A percentile compares a stretch with the other conserved stretches of the same genome.
These are phyloP conservation scores for Biscutella laevigata DNA, from an alignment of 441 rosid genomes.

Conservation along the genomic window DNA sequence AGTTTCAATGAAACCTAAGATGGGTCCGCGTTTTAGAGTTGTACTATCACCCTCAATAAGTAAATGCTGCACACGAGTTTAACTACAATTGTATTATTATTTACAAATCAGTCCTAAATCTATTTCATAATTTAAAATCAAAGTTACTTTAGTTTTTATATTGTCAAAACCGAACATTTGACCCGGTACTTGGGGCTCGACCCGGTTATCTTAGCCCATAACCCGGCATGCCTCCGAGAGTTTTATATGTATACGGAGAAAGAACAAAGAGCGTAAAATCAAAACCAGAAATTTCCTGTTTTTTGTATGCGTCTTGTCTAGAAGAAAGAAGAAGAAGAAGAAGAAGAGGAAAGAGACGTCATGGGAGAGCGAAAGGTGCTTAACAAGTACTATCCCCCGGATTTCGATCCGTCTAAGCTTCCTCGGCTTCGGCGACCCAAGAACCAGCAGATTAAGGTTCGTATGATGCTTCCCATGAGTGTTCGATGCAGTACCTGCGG, in stretches of 20 bases:
- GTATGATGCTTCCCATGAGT: constrained; percentile 79
- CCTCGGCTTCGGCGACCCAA: constrained; percentile 59
- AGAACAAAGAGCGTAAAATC: too few species aligned
- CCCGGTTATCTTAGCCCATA: background rate
- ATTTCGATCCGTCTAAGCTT: constrained; percentile 75
- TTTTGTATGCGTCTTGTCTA: constrained; percentile 1
- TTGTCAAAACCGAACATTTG: background rate
- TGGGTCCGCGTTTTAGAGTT: constrained; percentile 12
- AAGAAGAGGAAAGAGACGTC: constrained; percentile 8
- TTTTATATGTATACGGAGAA: too few species aligned
- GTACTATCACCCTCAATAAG: constrained; percentile 21
- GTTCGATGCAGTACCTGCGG: constrained; percentile 82
- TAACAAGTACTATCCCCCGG: constrained; percentile 85
- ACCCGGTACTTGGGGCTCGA: background rate
- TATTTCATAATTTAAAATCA: background rate
- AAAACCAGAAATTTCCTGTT: background rate
- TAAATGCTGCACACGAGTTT: constrained; percentile 24
- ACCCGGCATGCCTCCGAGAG: too few species aligned
- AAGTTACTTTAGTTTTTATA: too few species aligned
- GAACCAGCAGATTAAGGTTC: constrained; percentile 75
- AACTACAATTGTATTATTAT: constrained; percentile 1
- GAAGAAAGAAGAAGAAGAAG: constrained; percentile 12
- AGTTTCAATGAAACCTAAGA: constrained; percentile 10
- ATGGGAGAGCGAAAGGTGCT: constrained; percentile 96
- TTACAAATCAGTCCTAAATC: constrained; percentile 12